Evolutionary conservation across 2,329 filamentous ascomycete genomes (phyloP).

Genomic region (Aureobasidium sp.): DNA sequence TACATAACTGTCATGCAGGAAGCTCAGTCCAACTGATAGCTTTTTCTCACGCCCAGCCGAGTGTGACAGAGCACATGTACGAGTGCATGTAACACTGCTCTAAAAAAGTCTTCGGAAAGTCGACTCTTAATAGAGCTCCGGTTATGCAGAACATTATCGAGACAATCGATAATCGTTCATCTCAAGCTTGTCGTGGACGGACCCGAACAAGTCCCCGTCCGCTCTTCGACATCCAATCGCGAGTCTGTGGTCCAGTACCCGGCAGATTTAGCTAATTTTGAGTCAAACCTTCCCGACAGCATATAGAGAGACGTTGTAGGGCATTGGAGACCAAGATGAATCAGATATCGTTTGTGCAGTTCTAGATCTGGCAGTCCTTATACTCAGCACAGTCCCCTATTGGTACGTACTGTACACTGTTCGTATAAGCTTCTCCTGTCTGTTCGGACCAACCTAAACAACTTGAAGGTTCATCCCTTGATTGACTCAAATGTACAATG

Average conservation of each 20-base stretch:
- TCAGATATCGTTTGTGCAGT: background rate
- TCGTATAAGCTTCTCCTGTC: background rate
- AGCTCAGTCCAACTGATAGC: slow-evolving; percentile 1
- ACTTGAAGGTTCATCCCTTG: background rate
- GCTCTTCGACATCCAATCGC: background rate
- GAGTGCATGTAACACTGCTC: too few relatives aligned
- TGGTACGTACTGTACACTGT: background rate
- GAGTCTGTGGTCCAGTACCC: background rate
- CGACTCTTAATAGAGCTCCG: background rate
- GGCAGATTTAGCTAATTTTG: background rate
- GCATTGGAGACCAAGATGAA: background rate
- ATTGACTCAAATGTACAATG: background rate
- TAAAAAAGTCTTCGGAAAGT: background rate
- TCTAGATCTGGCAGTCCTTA: background rate
- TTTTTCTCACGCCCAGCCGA: background rate
- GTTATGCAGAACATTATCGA: background rate
- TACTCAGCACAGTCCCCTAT: background rate
- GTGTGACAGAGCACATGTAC: slow-evolving; percentile 6
- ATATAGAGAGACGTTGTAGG: background rate
- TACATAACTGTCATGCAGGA: slow-evolving; percentile 11
- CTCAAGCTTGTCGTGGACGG: background rate
- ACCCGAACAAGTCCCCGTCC: background rate
- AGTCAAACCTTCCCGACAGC: background rate
- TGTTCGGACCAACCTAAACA: background rate
- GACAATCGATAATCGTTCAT: background rate